Evolutionary conservation across 768 basidiomycete genomes (phyloP).

Genomic region (Tylopilus sp.): DNA sequence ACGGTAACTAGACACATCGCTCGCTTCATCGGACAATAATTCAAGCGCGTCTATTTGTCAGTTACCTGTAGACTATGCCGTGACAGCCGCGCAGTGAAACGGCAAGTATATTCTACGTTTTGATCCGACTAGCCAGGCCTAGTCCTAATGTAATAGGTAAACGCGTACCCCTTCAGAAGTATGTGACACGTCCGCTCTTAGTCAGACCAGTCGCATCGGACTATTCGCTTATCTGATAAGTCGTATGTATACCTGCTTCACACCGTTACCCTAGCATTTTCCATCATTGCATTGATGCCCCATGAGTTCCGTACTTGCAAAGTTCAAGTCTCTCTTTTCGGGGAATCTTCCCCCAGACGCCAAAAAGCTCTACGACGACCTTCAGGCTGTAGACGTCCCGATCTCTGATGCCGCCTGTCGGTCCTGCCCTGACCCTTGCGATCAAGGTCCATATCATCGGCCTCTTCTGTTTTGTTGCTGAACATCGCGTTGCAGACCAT

Average conservation of each 20-base stretch:
- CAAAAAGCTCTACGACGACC: slow-evolving; percentile 43
- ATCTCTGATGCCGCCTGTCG: slow-evolving; percentile 67
- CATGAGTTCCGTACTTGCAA: slow-evolving; percentile 25
- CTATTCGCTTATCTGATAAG: slow-evolving; percentile 4
- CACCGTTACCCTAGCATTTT: background rate
- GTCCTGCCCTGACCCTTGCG: slow-evolving; percentile 74
- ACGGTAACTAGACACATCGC: too few species aligned
- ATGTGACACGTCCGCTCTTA: too few species aligned
- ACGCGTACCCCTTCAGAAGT: too few species aligned
- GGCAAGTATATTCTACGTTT: too few species aligned
- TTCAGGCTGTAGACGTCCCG: slow-evolving; percentile 60
- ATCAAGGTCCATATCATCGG: slow-evolving; percentile 46
- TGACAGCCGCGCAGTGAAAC: too few species aligned
- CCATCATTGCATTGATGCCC: background rate
- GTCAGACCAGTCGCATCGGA: background rate
- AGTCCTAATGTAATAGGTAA: too few species aligned
- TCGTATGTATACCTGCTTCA: background rate
- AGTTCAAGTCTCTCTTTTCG: slow-evolving; percentile 20
- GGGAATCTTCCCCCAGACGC: slow-evolving; percentile 27
- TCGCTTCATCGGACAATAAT: too few species aligned
- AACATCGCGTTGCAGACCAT: slow-evolving; percentile 46
- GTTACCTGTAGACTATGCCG: too few species aligned
- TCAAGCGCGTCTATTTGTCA: too few species aligned
- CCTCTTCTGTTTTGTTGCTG: slow-evolving; percentile 28
- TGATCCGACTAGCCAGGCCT: too few species aligned